Conservation (phyloP, 495 filamentous ascomycete genomes). For the Tuber magnatum region DNA sequence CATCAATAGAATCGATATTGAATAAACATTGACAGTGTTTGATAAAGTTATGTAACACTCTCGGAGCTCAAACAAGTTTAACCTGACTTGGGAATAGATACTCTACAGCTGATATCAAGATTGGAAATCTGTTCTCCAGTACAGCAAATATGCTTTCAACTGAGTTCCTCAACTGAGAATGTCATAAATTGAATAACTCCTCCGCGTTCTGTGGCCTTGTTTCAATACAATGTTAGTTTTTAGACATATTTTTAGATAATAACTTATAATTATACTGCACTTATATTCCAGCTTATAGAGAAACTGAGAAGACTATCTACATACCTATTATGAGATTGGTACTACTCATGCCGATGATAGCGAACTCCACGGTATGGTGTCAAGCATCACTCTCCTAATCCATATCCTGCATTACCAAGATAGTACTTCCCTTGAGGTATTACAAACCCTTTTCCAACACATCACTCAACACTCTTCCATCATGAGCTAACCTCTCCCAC, state of each 20-base stretch:
- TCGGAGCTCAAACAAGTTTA: constrained; percentile 5
- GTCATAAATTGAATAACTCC: constrained; percentile 18
- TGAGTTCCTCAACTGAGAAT: constrained; percentile 12
- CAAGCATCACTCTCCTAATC: neutral
- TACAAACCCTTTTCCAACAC: constrained; percentile 2
- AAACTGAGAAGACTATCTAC: no score
- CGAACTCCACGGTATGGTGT: constrained; percentile 12
- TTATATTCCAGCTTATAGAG: no score
- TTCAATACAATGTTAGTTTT: constrained; percentile 5
- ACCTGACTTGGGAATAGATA: constrained; percentile 7
- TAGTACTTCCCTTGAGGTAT: constrained; percentile 11
- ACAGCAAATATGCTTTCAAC: constrained; percentile 20
- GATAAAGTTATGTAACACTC: constrained; percentile 13
- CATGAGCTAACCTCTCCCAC: constrained; percentile 22
- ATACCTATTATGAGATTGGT: no score
- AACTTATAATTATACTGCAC: neutral
- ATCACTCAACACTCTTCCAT: constrained; percentile 8
- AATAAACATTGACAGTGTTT: neutral
- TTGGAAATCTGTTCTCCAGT: constrained; percentile 8
- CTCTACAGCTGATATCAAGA: neutral
- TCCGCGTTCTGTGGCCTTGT: no score
- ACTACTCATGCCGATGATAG: constrained; percentile 10
- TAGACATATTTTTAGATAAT: neutral
- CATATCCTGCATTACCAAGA: constrained; percentile 22
- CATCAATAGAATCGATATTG: no score